These are phyloP conservation scores for Microbotryum silenes-acaulis DNA, from an alignment of 1,284 basidiomycete species.

Conservation along the genomic window DNA sequence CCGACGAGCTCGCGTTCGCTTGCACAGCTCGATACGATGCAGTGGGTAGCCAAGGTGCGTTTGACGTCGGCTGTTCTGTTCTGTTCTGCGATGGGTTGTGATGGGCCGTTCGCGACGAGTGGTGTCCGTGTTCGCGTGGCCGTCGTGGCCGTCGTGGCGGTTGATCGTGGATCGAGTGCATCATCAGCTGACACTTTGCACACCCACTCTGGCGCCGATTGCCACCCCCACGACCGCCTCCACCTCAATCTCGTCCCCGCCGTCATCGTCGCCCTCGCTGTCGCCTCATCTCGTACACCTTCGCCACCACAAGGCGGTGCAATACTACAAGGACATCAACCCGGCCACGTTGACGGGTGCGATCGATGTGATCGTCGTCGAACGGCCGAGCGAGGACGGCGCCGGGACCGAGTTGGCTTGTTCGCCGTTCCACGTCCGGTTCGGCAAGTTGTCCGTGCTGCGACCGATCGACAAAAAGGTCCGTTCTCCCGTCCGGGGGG, in stretches of 20 bases:
- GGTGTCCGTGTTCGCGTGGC: no score
- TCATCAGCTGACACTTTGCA: no score
- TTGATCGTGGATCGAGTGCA: no score
- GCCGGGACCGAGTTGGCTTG: constrained; percentile 63
- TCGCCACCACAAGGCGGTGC: constrained; percentile 18
- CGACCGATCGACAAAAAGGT: constrained; percentile 91
- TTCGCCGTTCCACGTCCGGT: constrained; percentile 95
- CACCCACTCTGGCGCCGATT: no score
- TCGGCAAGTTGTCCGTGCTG: constrained; percentile 95
- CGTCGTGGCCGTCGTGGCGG: no score
- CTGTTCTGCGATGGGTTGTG: no score
- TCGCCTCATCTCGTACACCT: not conserved
- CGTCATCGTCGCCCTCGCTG: not conserved
- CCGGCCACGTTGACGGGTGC: constrained; percentile 90
- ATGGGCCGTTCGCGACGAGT: no score
- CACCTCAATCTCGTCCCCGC: not conserved
- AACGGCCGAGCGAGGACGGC: constrained; percentile 53
- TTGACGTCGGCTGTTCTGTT: no score
- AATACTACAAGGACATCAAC: constrained; percentile 53
- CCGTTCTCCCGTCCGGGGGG: constrained; percentile 20
- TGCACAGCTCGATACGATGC: constrained; percentile 1
- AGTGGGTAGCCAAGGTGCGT: constrained; percentile 11
- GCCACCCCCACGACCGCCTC: no score
- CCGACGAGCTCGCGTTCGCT: no score
- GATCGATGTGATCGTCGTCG: constrained; percentile 92